These are phyloP conservation scores for Podaxis sp. DNA, from an alignment of 768 basidiomycete genomes.

Conservation along the genomic window DNA sequence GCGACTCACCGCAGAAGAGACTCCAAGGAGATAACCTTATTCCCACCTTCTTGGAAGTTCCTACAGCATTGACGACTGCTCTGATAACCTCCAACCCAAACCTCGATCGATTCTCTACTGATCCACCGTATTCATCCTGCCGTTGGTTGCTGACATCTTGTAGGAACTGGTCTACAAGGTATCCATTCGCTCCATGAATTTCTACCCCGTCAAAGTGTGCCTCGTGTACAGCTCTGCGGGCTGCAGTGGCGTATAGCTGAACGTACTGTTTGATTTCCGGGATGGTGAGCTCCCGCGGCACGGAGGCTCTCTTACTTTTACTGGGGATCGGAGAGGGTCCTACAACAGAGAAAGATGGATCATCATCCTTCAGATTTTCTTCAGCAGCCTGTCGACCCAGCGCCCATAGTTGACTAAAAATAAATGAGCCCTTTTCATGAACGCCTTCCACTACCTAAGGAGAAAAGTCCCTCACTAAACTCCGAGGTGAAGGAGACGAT, in stretches of 20 bases:
- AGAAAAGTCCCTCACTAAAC: not conserved
- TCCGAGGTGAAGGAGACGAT: not conserved
- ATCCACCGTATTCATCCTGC: slow-evolving; percentile 59
- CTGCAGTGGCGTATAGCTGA: slow-evolving; percentile 46
- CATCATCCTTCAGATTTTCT: not conserved
- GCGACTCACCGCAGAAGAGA: slow-evolving; percentile 28
- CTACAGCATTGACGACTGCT: slow-evolving; percentile 45
- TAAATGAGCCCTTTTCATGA: slow-evolving; percentile 36
- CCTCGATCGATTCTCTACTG: slow-evolving; percentile 49
- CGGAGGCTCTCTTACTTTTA: slow-evolving; percentile 8
- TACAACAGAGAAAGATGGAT: not conserved
- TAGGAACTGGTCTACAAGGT: slow-evolving; percentile 43
- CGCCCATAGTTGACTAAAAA: slow-evolving; percentile 46
- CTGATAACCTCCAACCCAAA: slow-evolving; percentile 51
- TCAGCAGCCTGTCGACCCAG: not conserved
- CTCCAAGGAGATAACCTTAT: slow-evolving; percentile 59
- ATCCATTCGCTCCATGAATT: slow-evolving; percentile 36
- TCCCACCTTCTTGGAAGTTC: slow-evolving; percentile 39
- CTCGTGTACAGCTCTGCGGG: slow-evolving; percentile 41
- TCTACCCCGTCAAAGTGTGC: slow-evolving; percentile 66
- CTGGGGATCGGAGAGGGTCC: slow-evolving; percentile 8
- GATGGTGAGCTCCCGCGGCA: slow-evolving; percentile 36
- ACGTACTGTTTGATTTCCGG: slow-evolving; percentile 46
- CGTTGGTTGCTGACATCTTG: slow-evolving; percentile 22
- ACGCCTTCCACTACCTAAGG: slow-evolving; percentile 35